These are phyloP conservation scores for Apiospora arundinis DNA, from an alignment of 2,329 filamentous ascomycete species.

Conservation along the genomic window DNA sequence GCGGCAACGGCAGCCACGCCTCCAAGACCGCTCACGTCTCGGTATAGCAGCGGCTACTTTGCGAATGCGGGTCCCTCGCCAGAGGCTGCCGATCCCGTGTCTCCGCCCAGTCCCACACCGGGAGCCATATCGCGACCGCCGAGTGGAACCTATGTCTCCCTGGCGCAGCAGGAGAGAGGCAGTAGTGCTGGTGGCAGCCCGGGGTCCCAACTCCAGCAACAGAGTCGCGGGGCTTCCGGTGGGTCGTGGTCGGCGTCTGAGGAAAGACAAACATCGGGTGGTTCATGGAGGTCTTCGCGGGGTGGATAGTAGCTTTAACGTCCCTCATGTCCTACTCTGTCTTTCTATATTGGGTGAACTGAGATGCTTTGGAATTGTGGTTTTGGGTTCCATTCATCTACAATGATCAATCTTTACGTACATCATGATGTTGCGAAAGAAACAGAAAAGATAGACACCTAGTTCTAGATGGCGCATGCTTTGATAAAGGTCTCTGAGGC, in stretches of 20 bases:
- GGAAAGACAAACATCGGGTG: not conserved
- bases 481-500: no score
- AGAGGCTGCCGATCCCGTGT: not conserved
- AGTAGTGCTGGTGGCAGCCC: not conserved
- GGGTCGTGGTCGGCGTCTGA: not conserved
- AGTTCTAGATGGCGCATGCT: no score
- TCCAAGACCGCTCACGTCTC: not conserved
- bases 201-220: not conserved
- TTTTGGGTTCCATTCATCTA: no score
- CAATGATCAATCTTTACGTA: no score
- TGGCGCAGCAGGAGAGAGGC: not conserved
- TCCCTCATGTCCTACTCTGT: no score
- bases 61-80: no score
- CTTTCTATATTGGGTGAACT: no score
- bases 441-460: no score
- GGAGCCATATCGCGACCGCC: not conserved
- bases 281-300: not conserved
- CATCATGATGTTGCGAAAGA: no score
- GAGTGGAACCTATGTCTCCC: not conserved
- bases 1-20: not conserved
- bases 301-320: not conserved
- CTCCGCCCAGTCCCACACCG: not conserved
- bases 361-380: no score
- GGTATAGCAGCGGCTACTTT: constrained; percentile 3
- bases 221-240: not conserved